phyloP scores from a whole-genome alignment of 441 rosid species.

The Erodium moschatum region DNA sequence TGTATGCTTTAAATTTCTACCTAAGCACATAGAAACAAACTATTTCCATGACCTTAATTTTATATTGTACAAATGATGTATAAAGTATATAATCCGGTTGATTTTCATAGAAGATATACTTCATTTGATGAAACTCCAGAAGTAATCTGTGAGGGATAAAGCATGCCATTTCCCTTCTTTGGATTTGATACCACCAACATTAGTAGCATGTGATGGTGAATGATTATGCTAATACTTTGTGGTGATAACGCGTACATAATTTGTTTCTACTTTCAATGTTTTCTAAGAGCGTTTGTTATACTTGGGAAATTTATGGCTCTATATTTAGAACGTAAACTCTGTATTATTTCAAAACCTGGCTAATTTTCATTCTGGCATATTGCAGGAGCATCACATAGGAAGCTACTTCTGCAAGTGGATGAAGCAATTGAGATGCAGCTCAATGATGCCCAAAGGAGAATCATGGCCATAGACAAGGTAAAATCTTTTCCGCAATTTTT shows the following conservation, averaged over 20 bases:
- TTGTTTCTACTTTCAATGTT: no score
- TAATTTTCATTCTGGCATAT: conserved; percentile 7
- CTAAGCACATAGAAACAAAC: not conserved
- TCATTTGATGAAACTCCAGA: not conserved
- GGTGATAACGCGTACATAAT: no score
- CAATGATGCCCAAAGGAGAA: conserved; percentile 51
- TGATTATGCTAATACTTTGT: no score
- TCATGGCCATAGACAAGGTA: conserved; percentile 60
- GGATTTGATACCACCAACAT: not conserved
- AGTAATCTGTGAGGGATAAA: no score
- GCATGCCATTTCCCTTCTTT: no score
- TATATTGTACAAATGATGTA: not conserved
- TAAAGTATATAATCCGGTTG: not conserved
- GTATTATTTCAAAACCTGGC: not conserved
- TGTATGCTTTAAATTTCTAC: not conserved
- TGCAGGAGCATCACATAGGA: conserved; percentile 61
- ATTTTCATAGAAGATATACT: not conserved
- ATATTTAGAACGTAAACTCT: no score
- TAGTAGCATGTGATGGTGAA: not conserved
- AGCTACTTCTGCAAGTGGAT: conserved; percentile 52
- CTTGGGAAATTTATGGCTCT: no score
- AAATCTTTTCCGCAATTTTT: conserved; percentile 22
- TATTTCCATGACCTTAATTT: not conserved
- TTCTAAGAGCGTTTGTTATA: no score
- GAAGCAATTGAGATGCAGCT: conserved; percentile 53